A percentile compares a stretch with the other conserved stretches of the same genome.
phyloP scores from a whole-genome alignment of 139 green algal species.

The Chlorella ohadii region DNA sequence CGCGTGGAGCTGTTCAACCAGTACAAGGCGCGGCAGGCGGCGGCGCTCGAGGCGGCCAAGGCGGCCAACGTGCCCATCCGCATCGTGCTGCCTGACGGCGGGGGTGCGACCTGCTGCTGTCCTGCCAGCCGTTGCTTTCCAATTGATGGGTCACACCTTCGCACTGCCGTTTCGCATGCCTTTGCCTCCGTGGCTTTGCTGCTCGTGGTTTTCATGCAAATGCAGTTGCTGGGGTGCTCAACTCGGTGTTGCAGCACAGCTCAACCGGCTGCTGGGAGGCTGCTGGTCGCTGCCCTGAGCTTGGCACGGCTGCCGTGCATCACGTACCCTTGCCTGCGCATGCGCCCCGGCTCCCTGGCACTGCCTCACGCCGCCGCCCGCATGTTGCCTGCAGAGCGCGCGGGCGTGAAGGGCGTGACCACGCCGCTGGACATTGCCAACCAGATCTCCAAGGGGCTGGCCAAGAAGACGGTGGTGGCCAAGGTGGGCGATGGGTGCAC shows the following conservation, averaged over 20 bases:
- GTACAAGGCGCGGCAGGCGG: conserved; percentile 69
- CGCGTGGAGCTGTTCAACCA: conserved; percentile 92
- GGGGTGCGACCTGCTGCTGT: not conserved
- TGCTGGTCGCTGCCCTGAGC: too few species aligned
- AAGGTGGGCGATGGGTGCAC: conserved; percentile 51
- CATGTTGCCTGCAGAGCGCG: conserved; percentile 49
- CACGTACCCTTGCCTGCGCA: too few species aligned
- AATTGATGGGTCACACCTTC: too few species aligned
- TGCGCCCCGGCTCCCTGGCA: not conserved
- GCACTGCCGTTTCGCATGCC: too few species aligned
- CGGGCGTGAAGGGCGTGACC: conserved; percentile 85
- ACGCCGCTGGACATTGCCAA: conserved; percentile 95
- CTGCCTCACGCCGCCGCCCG: not conserved
- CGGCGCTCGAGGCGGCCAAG: conserved; percentile 47
- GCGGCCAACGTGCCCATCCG: conserved; percentile 70
- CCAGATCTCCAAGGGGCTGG: conserved; percentile 87
- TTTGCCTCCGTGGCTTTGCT: too few species aligned
- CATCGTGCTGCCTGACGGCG: conserved; percentile 82
- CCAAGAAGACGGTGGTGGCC: conserved; percentile 89
- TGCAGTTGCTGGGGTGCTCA: too few species aligned
- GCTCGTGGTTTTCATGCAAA: too few species aligned
- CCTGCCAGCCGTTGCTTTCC: not conserved
- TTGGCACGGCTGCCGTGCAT: too few species aligned
- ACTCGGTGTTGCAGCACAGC: too few species aligned
- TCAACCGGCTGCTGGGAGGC: not conserved